Conservation (phyloP, 2,329 filamentous ascomycete genomes). For the Alternaria metachromatica region DNA sequence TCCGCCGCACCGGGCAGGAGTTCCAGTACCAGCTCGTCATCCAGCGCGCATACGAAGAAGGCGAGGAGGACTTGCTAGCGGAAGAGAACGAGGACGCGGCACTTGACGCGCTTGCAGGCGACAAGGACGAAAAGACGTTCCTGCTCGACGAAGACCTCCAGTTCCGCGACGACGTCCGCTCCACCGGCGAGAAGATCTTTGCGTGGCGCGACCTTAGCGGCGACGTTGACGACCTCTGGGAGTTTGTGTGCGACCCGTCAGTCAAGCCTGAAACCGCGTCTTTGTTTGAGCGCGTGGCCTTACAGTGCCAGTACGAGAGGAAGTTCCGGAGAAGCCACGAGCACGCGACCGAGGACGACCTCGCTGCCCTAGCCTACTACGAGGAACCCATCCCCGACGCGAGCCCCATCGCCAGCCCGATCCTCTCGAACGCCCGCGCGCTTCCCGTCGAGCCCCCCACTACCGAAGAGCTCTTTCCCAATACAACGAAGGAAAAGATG, state of each 20-base stretch:
- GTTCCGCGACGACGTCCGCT: constrained; percentile 82
- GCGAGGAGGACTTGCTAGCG: constrained; percentile 87
- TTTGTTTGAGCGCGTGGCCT: constrained; percentile 80
- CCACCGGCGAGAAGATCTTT: constrained; percentile 82
- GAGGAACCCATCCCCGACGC: constrained; percentile 67
- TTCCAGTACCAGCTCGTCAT: constrained; percentile 98
- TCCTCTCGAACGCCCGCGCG: constrained; percentile 43
- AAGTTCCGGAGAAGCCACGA: constrained; percentile 85
- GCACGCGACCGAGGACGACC: constrained; percentile 79
- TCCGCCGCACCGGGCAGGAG: constrained; percentile 90
- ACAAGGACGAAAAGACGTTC: constrained; percentile 97
- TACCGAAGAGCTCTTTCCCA: constrained; percentile 45
- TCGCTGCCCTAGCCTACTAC: constrained; percentile 82
- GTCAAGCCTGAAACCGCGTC: constrained; percentile 74
- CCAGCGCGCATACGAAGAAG: constrained; percentile 96
- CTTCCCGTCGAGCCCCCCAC: constrained; percentile 39
- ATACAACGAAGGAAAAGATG: constrained; percentile 50
- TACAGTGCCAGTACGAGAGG: constrained; percentile 96
- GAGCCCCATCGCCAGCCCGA: constrained; percentile 62
- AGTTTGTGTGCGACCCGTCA: constrained; percentile 89
- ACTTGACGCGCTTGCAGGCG: constrained; percentile 73
- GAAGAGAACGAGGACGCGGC: constrained; percentile 88
- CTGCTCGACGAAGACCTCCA: constrained; percentile 90
- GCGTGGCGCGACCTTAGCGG: constrained; percentile 96
- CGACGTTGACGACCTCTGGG: constrained; percentile 92